Percentiles rank a stretch among this genome's conserved stretches.
Conservation (phyloP, 108 stramenopile genomes). For the Pseudonitzschia multistriata region DNA sequence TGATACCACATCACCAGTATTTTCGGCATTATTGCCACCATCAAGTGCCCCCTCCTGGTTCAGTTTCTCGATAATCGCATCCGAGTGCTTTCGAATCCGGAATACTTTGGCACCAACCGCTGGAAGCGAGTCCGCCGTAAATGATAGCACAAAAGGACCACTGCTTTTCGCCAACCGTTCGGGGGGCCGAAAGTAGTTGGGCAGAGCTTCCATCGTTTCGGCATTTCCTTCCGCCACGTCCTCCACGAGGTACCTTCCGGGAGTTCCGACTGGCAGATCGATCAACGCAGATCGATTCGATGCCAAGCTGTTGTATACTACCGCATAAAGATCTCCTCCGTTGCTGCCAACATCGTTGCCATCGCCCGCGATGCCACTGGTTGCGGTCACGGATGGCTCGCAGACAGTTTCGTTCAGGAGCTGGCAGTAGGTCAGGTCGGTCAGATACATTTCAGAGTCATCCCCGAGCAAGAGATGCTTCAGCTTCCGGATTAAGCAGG, state of each 20-base stretch:
- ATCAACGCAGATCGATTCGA: conserved; percentile 43
- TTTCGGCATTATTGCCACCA: too few relatives aligned
- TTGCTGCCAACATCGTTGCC: not conserved
- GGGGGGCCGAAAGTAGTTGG: not conserved
- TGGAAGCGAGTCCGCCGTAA: conserved; percentile 15
- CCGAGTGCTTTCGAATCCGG: conserved; percentile 1
- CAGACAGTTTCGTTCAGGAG: conserved; percentile 87
- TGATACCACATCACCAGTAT: too few relatives aligned
- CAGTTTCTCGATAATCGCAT: not conserved
- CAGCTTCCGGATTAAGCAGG: conserved; percentile 44
- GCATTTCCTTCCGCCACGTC: conserved; percentile 36
- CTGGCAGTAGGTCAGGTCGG: conserved; percentile 62
- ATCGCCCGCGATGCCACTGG: not conserved
- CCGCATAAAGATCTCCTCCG: conserved; percentile 48
- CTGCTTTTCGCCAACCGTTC: not conserved
- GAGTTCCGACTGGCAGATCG: conserved; percentile 63
- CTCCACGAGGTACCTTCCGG: conserved; percentile 52
- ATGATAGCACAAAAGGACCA: conserved; percentile 15
- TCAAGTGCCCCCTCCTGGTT: too few relatives aligned
- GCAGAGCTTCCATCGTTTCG: not conserved
- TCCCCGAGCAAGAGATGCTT: conserved; percentile 8
- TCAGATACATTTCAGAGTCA: conserved; percentile 4
- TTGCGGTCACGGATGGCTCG: conserved; percentile 47
- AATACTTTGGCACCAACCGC: conserved; percentile 28
- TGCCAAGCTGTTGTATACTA: conserved; percentile 87